Conservation (phyloP, 148 eudicot genomes). For the Spergularia marina region DNA sequence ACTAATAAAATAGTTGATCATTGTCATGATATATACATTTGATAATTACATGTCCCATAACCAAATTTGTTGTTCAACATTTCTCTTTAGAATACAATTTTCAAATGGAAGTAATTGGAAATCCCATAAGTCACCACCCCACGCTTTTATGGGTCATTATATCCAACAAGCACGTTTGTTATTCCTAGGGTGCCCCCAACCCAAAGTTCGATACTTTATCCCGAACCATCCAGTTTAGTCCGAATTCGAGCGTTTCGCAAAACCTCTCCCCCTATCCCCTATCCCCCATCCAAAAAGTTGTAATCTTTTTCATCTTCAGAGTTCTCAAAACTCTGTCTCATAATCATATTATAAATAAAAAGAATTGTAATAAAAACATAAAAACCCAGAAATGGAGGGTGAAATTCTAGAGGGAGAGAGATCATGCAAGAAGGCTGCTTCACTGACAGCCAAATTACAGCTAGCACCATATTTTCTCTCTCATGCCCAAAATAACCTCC, state of each 20-base stretch:
- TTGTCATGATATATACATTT: background rate
- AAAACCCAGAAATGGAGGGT: background rate
- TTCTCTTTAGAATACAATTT: background rate
- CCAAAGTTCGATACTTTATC: background rate
- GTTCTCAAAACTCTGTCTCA: background rate
- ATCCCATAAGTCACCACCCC: slow-evolving; percentile 30
- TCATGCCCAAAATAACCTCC: slow-evolving; percentile 48
- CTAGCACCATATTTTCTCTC: slow-evolving; percentile 45
- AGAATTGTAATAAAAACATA: background rate
- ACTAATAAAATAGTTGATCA: background rate
- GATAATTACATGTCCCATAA: slow-evolving; percentile 25
- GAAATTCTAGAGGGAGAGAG: slow-evolving; percentile 26
- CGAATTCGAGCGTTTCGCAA: no score
- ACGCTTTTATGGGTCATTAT: slow-evolving; percentile 57
- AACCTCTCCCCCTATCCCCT: no score
- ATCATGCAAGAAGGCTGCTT: slow-evolving; percentile 94
- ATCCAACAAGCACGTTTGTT: slow-evolving; percentile 66
- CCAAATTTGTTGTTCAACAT: slow-evolving; percentile 18
- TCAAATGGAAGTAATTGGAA: slow-evolving; percentile 3
- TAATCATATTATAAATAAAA: background rate
- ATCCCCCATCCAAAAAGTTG: background rate
- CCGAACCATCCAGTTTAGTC: no score
- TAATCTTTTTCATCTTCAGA: background rate
- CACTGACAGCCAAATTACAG: slow-evolving; percentile 79
- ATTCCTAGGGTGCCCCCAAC: slow-evolving; percentile 15